Conservation (phyloP, 1,284 basidiomycete species). For the Boletus holoroseus region DNA sequence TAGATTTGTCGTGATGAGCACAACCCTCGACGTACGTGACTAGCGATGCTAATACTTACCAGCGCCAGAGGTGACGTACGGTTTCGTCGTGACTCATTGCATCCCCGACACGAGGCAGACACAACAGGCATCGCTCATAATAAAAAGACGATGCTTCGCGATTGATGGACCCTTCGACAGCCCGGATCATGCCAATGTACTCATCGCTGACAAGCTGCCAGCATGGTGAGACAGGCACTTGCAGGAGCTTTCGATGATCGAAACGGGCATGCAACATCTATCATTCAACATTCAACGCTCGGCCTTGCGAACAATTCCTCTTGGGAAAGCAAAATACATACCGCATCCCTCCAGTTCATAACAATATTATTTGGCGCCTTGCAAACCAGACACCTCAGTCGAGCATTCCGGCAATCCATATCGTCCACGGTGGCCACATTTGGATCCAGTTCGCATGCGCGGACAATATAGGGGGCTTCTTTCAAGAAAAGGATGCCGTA, state of each 20-base stretch:
- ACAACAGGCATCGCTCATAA: constrained; percentile 6
- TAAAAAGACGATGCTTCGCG: background rate
- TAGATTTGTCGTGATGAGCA: background rate
- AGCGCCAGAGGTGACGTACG: background rate
- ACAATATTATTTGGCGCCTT: background rate
- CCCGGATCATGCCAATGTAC: background rate
- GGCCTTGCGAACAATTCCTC: background rate
- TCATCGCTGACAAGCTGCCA: constrained; percentile 9
- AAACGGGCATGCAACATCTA: constrained; percentile 5
- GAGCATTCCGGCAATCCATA: constrained; percentile 13
- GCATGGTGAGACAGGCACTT: background rate
- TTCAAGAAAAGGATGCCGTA: background rate
- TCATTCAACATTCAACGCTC: background rate
- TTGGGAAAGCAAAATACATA: background rate
- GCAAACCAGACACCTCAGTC: constrained; percentile 6
- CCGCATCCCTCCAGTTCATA: constrained; percentile 9
- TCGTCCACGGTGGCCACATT: constrained; percentile 9
- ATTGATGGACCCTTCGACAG: background rate
- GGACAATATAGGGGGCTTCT: constrained; percentile 10
- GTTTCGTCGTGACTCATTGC: no score
- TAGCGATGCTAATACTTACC: background rate
- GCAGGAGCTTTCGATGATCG: background rate
- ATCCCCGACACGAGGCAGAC: constrained; percentile 3
- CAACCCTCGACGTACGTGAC: no score
- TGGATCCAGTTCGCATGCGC: constrained; percentile 15